Percentiles rank a stretch among this genome's conserved stretches.
Conservation (phyloP, 371 early-diverging fungal species). For the Phascolomyces articulosus region DNA sequence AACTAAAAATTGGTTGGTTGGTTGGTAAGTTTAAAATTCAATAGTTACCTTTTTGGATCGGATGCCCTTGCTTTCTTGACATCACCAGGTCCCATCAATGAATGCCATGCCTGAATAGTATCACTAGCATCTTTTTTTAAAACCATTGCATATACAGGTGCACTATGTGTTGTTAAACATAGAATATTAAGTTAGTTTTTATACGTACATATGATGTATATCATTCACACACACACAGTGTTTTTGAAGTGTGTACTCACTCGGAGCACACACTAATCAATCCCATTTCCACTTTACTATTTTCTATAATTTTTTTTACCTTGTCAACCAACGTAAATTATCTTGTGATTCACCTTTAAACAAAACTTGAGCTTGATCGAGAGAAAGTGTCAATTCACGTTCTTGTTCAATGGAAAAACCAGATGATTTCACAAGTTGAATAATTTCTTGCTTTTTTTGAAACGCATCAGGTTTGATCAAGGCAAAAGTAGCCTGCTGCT, state of each 20-base stretch:
- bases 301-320: no score
- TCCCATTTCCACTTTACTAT: no score
- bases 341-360: constrained; percentile 79
- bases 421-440: constrained; percentile 51
- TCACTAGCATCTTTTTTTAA: constrained; percentile 56
- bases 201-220: no score
- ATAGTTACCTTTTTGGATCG: constrained; percentile 51
- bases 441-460: constrained; percentile 57
- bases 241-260: background rate
- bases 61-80: constrained; percentile 62
- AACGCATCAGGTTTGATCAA: constrained; percentile 45
- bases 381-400: constrained; percentile 55
- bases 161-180: no score
- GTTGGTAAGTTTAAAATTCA: background rate
- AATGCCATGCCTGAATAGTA: constrained; percentile 72
- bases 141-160: constrained; percentile 68
- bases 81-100: constrained; percentile 76
- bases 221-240: no score
- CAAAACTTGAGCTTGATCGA: constrained; percentile 60
- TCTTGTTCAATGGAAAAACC: constrained; percentile 66
- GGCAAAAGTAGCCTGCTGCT: constrained; percentile 18
- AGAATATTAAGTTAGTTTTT: no score
- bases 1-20: background rate
- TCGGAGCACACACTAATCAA: background rate
- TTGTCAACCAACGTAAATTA: constrained; percentile 73